Base-by-base conservation (phyloP, 2,329 filamentous ascomycete genomes). In the Sporothrix phasma region DNA sequence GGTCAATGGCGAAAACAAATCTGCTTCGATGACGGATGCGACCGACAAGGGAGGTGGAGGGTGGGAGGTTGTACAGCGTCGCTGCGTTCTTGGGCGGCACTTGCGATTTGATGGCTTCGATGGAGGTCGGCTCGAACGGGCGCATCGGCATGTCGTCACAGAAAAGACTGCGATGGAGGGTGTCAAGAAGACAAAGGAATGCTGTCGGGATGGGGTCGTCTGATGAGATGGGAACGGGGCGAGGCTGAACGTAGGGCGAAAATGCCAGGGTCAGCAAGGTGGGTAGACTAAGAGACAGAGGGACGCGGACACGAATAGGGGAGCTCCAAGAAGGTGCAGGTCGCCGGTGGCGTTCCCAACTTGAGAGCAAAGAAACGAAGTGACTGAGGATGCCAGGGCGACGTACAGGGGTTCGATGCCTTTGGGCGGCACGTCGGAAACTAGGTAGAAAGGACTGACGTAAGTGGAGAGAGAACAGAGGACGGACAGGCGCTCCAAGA, bases 361-460 rank as follows among this genome's bases (percentile, higher is more conserved):
- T n/a, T n/a, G n/a, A n/a, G n/a, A n/a, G n/a, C n/a, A n/a, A n/a
- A 4, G 8, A n/a, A 47, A 39, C 19, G 49, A 15, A 24, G 13
- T 29, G n/a, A 43, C 31, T 4, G 10, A 15, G 8, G 22, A 39
- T 22, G 26, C 5, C 47, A 7, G 47, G 64, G 46, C 66, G 64
- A 67, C 66, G 66, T 67, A 67, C 59, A 59, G 19, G 59, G 37
- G 24, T 37, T 54, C 46, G 64, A 66, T 64, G 64, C 62, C 66
- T 66, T 62, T 19, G 29, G 41, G 54, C 54, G 24, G 59, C 43
- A 51, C 41, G 46, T 22, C 11, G n/a, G 24, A 22, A 22, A 54
- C 34, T 26, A 7, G 49, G 3, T 11, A 19, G 17, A 56, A 39
- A 37, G 13, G 22, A n/a, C 31, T 31, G 17, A n/a, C n/a, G n/a